Percentiles rank a stretch among this genome's conserved stretches.
Conservation (phyloP, 306 rosid genomes). For the Corylus avellana region DNA sequence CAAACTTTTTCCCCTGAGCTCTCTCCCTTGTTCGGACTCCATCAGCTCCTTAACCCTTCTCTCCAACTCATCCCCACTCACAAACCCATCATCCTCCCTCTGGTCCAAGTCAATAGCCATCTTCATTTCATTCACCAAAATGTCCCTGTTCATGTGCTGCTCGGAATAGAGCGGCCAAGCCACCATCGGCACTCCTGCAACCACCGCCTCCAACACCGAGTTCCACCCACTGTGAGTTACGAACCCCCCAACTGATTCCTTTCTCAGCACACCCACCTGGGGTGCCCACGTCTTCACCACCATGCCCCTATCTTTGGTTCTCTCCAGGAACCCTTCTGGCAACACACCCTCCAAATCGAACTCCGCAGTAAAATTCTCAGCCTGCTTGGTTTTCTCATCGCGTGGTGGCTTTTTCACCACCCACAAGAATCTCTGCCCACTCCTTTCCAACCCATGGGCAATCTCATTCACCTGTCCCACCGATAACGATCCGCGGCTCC, state of each 20-base stretch:
- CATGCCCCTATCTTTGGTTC: constrained; percentile 47
- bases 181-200: constrained; percentile 48
- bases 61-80: constrained; percentile 41
- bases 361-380: background rate
- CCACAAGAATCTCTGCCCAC: constrained; percentile 40
- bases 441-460: background rate
- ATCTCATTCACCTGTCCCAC: no score
- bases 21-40: constrained; percentile 33
- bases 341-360: constrained; percentile 3
- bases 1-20: background rate
- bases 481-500: no score
- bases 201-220: constrained; percentile 55
- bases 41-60: constrained; percentile 42
- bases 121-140: constrained; percentile 52
- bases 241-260: constrained; percentile 58
- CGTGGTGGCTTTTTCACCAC: constrained; percentile 21
- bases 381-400: constrained; percentile 11
- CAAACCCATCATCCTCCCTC: constrained; percentile 42
- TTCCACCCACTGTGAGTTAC: constrained; percentile 74
- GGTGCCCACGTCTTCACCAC: constrained; percentile 60
- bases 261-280: constrained; percentile 44
- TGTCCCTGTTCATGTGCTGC: constrained; percentile 40
- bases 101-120: constrained; percentile 36
- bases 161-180: constrained; percentile 70
- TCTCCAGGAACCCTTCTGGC: constrained; percentile 5